phyloP scores from a whole-genome alignment of 805 yeast species.

The Hanseniaspora guilliermondii region DNA sequence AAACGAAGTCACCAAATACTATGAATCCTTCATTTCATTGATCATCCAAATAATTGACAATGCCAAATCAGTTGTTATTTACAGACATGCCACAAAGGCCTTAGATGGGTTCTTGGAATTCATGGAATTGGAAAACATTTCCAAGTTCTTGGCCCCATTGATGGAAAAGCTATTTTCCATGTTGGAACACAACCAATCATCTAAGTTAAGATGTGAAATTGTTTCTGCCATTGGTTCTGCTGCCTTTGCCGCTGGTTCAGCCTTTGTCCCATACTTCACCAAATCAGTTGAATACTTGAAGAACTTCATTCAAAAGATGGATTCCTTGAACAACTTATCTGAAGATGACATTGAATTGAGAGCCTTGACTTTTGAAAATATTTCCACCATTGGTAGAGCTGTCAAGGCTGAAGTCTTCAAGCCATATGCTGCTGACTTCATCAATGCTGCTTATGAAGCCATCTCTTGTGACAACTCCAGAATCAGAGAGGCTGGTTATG shows the following conservation, averaged over 20 bases:
- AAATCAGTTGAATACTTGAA: conserved; percentile 69
- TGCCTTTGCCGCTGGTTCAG: conserved; percentile 86
- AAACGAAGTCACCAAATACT: conserved; percentile 72
- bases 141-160: conserved; percentile 70
- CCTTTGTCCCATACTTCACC: conserved; percentile 75
- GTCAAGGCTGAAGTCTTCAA: conserved; percentile 85
- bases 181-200: conserved; percentile 64
- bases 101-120: conserved; percentile 86
- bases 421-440: conserved; percentile 74
- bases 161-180: conserved; percentile 80
- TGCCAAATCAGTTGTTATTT: conserved; percentile 69
- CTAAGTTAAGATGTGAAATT: conserved; percentile 58
- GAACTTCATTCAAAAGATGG: conserved; percentile 62
- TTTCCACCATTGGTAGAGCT: conserved; percentile 91
- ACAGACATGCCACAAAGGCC: conserved; percentile 82
- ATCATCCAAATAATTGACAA: conserved; percentile 77
- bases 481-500: conserved; percentile 88
- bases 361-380: conserved; percentile 84
- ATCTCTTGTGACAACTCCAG: conserved; percentile 67
- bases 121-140: conserved; percentile 76
- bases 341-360: conserved; percentile 86
- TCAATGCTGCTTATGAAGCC: conserved; percentile 74
- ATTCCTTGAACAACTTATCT: conserved; percentile 59
- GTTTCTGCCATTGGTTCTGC: conserved; percentile 96
- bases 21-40: conserved; percentile 70